These are phyloP conservation scores for Phylloboletellus chloephorus DNA, from an alignment of 1,284 basidiomycete genomes.

Conservation along the genomic window DNA sequence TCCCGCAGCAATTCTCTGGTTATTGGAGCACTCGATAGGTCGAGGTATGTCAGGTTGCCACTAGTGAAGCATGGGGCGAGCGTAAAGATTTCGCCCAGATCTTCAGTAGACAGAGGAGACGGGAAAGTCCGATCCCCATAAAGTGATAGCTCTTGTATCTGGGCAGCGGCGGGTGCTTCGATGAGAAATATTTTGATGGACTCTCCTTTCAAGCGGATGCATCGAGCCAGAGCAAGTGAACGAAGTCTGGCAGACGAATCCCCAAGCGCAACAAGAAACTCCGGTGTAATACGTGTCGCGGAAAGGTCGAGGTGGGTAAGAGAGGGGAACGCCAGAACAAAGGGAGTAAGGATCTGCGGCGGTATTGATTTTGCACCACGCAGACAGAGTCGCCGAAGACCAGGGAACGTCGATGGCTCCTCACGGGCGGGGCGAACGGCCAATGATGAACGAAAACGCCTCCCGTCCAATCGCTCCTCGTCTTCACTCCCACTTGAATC, in stretches of 20 bases:
- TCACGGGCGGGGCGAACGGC: conserved; percentile 35
- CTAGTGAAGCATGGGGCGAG: conserved; percentile 78
- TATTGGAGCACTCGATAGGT: conserved; percentile 80
- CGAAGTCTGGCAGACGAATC: conserved; percentile 65
- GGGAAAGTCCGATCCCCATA: conserved; percentile 87
- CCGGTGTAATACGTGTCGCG: conserved; percentile 75
- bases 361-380: conserved; percentile 78
- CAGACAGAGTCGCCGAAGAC: conserved; percentile 78
- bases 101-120: conserved; percentile 67
- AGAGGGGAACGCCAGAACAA: conserved; percentile 80
- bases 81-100: conserved; percentile 67
- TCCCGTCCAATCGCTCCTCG: conserved; percentile 25
- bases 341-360: conserved; percentile 67
- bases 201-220: conserved; percentile 76
- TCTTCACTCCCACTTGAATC: conserved; percentile 46
- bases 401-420: conserved; percentile 64
- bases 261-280: conserved; percentile 68
- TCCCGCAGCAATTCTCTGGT: conserved; percentile 58
- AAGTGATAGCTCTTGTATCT: conserved; percentile 77
- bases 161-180: conserved; percentile 58
- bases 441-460: conserved; percentile 28
- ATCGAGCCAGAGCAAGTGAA: conserved; percentile 85
- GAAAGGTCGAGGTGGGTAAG: conserved; percentile 91
- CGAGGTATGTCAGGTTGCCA: conserved; percentile 80
- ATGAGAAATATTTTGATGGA: conserved; percentile 76